phyloP scores from a whole-genome alignment of 2,329 filamentous ascomycete species.

The Ascochyta lentis region DNA sequence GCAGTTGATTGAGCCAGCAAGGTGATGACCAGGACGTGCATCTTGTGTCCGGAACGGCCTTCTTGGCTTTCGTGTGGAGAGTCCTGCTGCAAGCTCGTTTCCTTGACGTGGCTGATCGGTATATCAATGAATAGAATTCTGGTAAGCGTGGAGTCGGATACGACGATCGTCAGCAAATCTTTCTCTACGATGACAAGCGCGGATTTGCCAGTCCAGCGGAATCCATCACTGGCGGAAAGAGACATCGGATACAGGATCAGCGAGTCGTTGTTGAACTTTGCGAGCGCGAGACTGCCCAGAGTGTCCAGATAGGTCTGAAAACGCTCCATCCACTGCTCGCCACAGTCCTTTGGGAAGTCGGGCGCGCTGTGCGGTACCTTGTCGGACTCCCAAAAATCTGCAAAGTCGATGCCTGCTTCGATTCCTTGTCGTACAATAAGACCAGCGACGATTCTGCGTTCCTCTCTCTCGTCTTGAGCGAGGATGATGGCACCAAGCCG shows the following conservation, averaged over 20 bases:
- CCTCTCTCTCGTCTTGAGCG: constrained; percentile 30
- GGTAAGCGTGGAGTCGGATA: constrained; percentile 21
- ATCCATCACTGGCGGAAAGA: constrained; percentile 30
- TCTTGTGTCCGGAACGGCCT: constrained; percentile 8
- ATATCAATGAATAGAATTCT: constrained; percentile 38
- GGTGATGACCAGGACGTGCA: constrained; percentile 8
- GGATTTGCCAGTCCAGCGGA: constrained; percentile 27
- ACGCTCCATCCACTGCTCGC: constrained; percentile 32
- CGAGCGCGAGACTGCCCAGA: constrained; percentile 24
- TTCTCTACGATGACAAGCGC: constrained; percentile 27
- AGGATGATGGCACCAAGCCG: constrained; percentile 37
- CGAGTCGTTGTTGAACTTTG: constrained; percentile 17
- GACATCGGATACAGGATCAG: constrained; percentile 32
- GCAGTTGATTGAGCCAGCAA: constrained; percentile 18
- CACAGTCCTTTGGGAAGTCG: constrained; percentile 30
- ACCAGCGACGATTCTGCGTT: constrained; percentile 41
- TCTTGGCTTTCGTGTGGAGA: constrained; percentile 14
- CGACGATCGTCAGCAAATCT: constrained; percentile 31
- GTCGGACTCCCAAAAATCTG: constrained; percentile 37
- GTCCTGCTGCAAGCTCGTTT: constrained; percentile 9
- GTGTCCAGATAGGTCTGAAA: constrained; percentile 41
- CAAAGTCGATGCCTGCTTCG: constrained; percentile 28
- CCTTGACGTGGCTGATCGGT: constrained; percentile 30
- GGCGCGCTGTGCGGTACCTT: constrained; percentile 29
- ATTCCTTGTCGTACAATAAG: constrained; percentile 38